A percentile compares a stretch with the other conserved stretches of the same genome.
These are phyloP conservation scores for Fusarium heterosporum DNA, from an alignment of 2,329 filamentous ascomycete genomes.

Conservation along the genomic window DNA sequence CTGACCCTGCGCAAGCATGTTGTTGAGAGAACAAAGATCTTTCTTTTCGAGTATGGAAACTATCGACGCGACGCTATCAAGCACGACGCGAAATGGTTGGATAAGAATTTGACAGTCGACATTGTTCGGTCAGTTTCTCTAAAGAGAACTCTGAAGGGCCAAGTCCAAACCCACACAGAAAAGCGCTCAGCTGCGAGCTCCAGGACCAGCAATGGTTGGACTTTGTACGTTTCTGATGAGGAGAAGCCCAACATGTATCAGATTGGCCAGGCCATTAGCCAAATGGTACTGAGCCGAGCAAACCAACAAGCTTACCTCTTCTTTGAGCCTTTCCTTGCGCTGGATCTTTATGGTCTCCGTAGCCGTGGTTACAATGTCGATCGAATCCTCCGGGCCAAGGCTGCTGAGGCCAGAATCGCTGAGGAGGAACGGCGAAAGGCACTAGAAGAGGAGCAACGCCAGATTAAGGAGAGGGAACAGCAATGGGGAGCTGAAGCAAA, in stretches of 20 bases:
- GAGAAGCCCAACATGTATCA: constrained; percentile 86
- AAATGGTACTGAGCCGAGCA: constrained; percentile 81
- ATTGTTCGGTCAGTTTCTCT: constrained; percentile 83
- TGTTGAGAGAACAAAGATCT: constrained; percentile 87
- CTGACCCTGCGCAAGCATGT: constrained; percentile 81
- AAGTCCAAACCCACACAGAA: constrained; percentile 76
- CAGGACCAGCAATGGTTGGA: constrained; percentile 65
- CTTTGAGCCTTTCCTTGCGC: constrained; percentile 89
- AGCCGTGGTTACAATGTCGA: constrained; percentile 96
- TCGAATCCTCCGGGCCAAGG: constrained; percentile 88
- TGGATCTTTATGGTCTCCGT: constrained; percentile 83
- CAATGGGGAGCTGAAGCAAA: constrained; percentile 56
- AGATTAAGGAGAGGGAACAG: constrained; percentile 68
- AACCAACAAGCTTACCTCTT: constrained; percentile 91
- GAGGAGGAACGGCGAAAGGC: constrained; percentile 83
- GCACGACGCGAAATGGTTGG: constrained; percentile 90
- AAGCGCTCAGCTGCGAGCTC: constrained; percentile 79
- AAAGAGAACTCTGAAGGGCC: constrained; percentile 78
- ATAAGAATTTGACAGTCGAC: constrained; percentile 83
- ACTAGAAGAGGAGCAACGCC: constrained; percentile 77
- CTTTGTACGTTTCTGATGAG: constrained; percentile 80
- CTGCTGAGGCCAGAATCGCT: constrained; percentile 86
- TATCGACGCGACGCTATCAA: constrained; percentile 82
- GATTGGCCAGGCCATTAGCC: constrained; percentile 87
- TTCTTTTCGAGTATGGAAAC: constrained; percentile 80